These are phyloP conservation scores for Phytophthora cryptogea DNA, from an alignment of 352 stramenopile genomes.

Conservation along the genomic window DNA sequence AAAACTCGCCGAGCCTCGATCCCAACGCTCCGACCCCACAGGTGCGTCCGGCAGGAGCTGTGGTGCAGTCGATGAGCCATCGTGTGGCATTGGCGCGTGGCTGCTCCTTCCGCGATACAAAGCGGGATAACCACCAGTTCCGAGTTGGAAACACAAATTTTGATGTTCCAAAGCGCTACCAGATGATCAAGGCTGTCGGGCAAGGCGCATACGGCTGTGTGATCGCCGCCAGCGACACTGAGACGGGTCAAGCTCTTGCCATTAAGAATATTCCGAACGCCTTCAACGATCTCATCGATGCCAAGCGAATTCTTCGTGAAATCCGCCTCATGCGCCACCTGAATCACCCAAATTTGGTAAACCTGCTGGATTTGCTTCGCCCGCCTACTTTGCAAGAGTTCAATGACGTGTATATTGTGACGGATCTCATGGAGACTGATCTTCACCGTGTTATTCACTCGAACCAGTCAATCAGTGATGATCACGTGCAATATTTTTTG, in stretches of 20 bases:
- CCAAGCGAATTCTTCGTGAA: conserved; percentile 88
- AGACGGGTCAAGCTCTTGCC: conserved; percentile 89
- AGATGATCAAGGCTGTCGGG: conserved; percentile 90
- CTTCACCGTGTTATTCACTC: conserved; percentile 81
- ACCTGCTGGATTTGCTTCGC: conserved; percentile 77
- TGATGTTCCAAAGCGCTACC: conserved; percentile 82
- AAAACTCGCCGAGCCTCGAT: conserved; percentile 50
- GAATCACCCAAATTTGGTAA: conserved; percentile 84
- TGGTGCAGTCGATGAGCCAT: conserved; percentile 61
- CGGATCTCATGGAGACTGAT: conserved; percentile 81
- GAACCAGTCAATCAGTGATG: conserved; percentile 81
- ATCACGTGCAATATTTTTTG: conserved; percentile 81
- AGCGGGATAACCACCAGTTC: conserved; percentile 89
- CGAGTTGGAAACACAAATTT: conserved; percentile 88
- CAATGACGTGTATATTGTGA: conserved; percentile 89
- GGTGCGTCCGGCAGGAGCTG: conserved; percentile 41
- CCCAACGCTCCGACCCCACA: conserved; percentile 57
- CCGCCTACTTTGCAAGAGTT: conserved; percentile 87
- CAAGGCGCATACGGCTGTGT: conserved; percentile 93
- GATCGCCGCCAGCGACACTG: conserved; percentile 87
- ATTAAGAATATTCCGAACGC: conserved; percentile 97
- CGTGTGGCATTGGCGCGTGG: conserved; percentile 64
- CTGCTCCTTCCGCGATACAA: conserved; percentile 85
- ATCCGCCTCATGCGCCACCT: conserved; percentile 90
- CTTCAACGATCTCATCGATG: conserved; percentile 89